phyloP scores from a whole-genome alignment of 2,329 filamentous ascomycete genomes.

The Tolypocladium album region DNA sequence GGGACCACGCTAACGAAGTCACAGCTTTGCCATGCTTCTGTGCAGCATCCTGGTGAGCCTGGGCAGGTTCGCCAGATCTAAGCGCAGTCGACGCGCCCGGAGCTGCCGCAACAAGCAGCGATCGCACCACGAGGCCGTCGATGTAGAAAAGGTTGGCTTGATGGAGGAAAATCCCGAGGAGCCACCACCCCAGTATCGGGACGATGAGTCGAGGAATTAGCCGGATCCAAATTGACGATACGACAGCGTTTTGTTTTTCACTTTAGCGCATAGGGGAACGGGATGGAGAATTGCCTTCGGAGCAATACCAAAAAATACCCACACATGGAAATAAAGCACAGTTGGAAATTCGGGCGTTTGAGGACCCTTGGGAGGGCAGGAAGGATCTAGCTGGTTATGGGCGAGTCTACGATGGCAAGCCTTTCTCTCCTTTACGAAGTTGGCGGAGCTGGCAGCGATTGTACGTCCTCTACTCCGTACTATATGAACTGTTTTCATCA shows the following conservation, averaged over 20 bases:
- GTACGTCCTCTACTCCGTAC: background rate
- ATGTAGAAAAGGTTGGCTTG: constrained; percentile 40
- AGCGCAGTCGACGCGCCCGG: constrained; percentile 3
- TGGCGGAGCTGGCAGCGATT: background rate
- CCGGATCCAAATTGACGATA: background rate
- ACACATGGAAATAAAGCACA: background rate
- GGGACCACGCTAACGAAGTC: constrained; percentile 10
- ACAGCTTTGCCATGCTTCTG: constrained; percentile 52
- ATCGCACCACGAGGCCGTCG: constrained; percentile 3
- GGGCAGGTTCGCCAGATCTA: constrained; percentile 36
- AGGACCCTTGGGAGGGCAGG: background rate
- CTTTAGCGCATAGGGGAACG: too few relatives aligned
- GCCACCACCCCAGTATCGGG: constrained; percentile 16
- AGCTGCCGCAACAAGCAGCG: constrained; percentile 4
- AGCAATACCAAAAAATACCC: background rate
- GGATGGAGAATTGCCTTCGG: background rate
- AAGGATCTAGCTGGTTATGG: background rate
- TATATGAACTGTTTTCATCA: background rate
- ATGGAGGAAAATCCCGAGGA: constrained; percentile 26
- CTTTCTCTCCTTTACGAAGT: background rate
- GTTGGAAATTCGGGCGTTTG: background rate
- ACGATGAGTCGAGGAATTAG: constrained; percentile 13
- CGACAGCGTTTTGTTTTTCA: background rate
- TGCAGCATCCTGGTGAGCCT: constrained; percentile 51
- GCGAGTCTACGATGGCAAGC: background rate